Evolutionary conservation across 345 rosid genomes (phyloP).

Genomic region (Syzygium aqueum): DNA sequence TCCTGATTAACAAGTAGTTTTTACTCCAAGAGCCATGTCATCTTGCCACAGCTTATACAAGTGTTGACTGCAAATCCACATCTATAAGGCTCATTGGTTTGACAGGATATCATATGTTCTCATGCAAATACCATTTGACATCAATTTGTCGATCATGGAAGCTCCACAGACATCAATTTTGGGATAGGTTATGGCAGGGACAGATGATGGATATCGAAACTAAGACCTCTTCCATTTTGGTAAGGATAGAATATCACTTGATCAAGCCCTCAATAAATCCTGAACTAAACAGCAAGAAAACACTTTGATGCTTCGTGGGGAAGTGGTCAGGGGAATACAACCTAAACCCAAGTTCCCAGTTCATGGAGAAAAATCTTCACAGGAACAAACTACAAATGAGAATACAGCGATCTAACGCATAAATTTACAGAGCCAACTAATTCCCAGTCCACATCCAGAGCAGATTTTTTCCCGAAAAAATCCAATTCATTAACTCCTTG

Average conservation of each 20-base stretch:
- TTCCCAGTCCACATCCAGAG: not conserved
- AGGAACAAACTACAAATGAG: not conserved
- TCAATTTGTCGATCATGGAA: not conserved
- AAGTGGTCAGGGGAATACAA: not conserved
- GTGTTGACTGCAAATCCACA: not conserved
- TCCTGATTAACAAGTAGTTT: not conserved
- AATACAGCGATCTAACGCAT: not conserved
- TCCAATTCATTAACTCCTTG: not conserved
- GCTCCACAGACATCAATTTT: not conserved
- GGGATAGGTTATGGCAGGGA: not conserved
- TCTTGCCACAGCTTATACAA: not conserved
- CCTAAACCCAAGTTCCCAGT: not conserved
- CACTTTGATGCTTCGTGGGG: not conserved
- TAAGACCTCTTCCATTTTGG: not conserved
- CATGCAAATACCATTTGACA: not conserved
- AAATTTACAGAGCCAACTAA: not conserved
- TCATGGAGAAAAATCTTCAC: not conserved
- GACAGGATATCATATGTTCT: not conserved
- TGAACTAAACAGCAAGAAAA: not conserved
- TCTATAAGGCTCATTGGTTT: not conserved
- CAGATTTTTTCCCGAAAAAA: not conserved
- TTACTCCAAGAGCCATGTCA: not conserved
- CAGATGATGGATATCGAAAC: not conserved
- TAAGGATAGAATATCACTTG: not conserved
- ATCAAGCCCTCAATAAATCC: not conserved